Evolutionary conservation across 352 stramenopile species (phyloP).

Genomic region (Aphanomyces euteiches): DNA sequence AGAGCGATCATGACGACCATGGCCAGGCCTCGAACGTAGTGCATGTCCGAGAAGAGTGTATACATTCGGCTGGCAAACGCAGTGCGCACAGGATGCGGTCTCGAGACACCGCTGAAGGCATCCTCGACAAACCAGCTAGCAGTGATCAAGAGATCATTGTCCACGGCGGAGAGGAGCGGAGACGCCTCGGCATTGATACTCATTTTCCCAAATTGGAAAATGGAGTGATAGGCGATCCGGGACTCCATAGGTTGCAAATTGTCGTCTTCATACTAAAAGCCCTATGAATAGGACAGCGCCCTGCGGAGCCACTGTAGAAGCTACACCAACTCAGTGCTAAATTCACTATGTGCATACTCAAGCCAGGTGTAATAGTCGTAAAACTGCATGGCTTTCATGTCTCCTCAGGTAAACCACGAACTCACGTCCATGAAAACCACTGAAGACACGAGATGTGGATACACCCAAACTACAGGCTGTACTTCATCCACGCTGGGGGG

Average conservation of each 20-base stretch:
- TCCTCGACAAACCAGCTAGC: slow-evolving; percentile 30
- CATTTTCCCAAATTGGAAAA: background rate
- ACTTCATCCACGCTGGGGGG: too few species aligned
- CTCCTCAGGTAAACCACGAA: too few species aligned
- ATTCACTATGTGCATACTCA: too few species aligned
- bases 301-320: background rate
- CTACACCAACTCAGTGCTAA: too few species aligned
- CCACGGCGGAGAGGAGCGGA: background rate
- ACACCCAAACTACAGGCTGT: too few species aligned
- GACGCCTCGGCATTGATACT: slow-evolving; percentile 1
- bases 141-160: slow-evolving; percentile 28
- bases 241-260: background rate
- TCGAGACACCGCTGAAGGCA: slow-evolving; percentile 26
- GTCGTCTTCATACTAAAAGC: background rate
- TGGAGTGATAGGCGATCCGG: background rate
- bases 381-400: too few species aligned
- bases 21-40: slow-evolving; percentile 45
- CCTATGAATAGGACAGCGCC: background rate
- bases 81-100: slow-evolving; percentile 22
- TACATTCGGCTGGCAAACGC: slow-evolving; percentile 27
- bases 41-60: slow-evolving; percentile 43
- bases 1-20: slow-evolving; percentile 48
- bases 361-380: too few species aligned
- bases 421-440: too few species aligned
- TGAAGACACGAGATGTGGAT: too few species aligned